phyloP scores from a whole-genome alignment of 1,284 basidiomycete genomes.

The Wolfiporia cocos region DNA sequence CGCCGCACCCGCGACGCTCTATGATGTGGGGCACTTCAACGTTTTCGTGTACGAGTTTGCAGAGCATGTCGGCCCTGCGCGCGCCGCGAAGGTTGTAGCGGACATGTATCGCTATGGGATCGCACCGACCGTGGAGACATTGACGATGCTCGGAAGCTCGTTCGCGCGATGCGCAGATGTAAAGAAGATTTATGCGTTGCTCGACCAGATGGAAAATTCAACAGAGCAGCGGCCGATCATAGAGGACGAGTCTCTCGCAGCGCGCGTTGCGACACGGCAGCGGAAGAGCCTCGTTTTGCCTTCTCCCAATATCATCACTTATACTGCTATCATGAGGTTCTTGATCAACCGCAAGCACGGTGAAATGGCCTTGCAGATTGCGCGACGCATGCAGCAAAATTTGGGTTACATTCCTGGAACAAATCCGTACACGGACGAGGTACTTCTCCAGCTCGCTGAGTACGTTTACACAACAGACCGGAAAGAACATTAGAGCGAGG shows the following conservation, averaged over 20 bases:
- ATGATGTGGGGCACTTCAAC: constrained; percentile 20
- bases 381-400: constrained; percentile 16
- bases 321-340: constrained; percentile 27
- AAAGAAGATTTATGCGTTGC: constrained; percentile 12
- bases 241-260: not conserved
- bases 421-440: constrained; percentile 6
- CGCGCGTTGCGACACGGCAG: no score
- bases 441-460: constrained; percentile 3
- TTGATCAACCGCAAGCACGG: constrained; percentile 19
- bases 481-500: no score
- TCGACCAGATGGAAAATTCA: constrained; percentile 4
- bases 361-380: constrained; percentile 20
- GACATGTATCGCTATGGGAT: constrained; percentile 31
- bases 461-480: no score
- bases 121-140: constrained; percentile 15
- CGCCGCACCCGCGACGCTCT: constrained; percentile 11
- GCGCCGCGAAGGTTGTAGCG: constrained; percentile 19
- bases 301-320: constrained; percentile 13
- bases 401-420: constrained; percentile 15
- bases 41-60: constrained; percentile 20
- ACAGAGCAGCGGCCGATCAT: not conserved
- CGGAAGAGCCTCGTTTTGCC: not conserved
- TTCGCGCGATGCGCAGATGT: constrained; percentile 19
- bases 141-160: constrained; percentile 17
- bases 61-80: not conserved